A percentile compares a stretch with the other conserved stretches of the same genome.
Evolutionary conservation across 148 eudicot genomes (phyloP).

Genomic region (Persicaria maculosa): DNA sequence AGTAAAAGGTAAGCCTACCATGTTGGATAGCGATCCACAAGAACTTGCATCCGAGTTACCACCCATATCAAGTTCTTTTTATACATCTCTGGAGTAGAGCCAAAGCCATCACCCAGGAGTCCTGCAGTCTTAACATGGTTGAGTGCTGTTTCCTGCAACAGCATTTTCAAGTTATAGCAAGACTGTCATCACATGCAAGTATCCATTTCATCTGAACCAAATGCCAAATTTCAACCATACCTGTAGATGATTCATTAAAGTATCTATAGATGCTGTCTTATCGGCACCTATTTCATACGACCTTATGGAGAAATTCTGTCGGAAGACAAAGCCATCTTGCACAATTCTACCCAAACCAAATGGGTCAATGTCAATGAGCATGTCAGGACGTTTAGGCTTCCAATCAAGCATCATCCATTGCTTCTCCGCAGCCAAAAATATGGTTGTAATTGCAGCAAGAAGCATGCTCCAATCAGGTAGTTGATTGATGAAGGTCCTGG

Average conservation of each 20-base stretch:
- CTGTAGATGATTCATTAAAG: constrained; percentile 98
- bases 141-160: constrained; percentile 74
- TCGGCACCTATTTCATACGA: constrained; percentile 99
- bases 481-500: constrained; percentile 80
- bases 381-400: constrained; percentile 85
- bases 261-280: constrained; percentile 93
- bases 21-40: constrained; percentile 62
- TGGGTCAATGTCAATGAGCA: constrained; percentile 63
- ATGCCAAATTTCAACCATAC: constrained; percentile 24
- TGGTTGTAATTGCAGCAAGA: constrained; percentile 93
- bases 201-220: neutral
- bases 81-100: constrained; percentile 73
- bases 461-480: constrained; percentile 99
- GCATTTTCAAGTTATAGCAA: neutral
- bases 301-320: constrained; percentile 88
- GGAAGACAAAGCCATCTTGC: constrained; percentile 74
- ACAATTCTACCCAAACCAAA: constrained; percentile 87
- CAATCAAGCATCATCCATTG: constrained; percentile 99
- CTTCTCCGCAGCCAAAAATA: constrained; percentile 98
- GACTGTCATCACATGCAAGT: neutral
- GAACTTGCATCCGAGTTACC: constrained; percentile 68
- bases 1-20: constrained; percentile 37
- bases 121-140: constrained; percentile 80
- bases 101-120: constrained; percentile 70
- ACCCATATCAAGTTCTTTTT: constrained; percentile 78